Base-by-base conservation (phyloP, 1,284 basidiomycete genomes). In the Porodaedalea pini region DNA sequence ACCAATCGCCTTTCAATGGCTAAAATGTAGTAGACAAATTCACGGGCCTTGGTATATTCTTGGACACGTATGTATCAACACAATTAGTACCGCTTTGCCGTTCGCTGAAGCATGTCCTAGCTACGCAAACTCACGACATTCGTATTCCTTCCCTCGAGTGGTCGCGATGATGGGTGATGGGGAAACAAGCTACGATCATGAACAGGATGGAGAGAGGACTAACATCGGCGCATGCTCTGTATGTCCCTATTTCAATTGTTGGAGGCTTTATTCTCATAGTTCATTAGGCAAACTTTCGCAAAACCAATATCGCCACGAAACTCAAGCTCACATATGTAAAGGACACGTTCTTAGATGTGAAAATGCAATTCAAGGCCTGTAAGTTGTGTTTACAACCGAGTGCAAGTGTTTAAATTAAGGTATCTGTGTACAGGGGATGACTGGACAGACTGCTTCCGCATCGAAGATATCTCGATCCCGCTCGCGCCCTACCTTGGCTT, bases 81-180 rank as follows among this genome's bases (percentile, higher is more conserved):
- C 54, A 58, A 27, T 40, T n/a, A n/a, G 45, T 51, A 55, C 31
- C 37, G n/a, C n/a, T 50, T 48, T n/a, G 48, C 29, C 40, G 32
- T 57, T 55, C 56, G 52, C 50, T 51, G 37, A 47, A 7, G 17
- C 19, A 17, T 2, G 23, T 37, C 49, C 8, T 64, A 94, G 90
- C 21, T 95, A 94, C 68, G 84, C 94, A 39, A 97, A 98, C 71
- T 74, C 85, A 3, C 79, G 86, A 50, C 92, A 97, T 69, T 70
- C 85, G 0, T 96, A 91, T 67, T 78, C 86, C 1, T 98, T 97
- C 79, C 96, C 96, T 29, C 86, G 93, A 13, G 78, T 98, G 60
- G 79, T 86, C 39, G 90, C 82, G 0, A 93, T 97, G 83, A 68
- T 90, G 45, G 94, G 94, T n/a, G 92, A 98, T 69, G 96, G 96